Conservation (phyloP, 208 protist genomes). For the Naegleria gruberi region DNA sequence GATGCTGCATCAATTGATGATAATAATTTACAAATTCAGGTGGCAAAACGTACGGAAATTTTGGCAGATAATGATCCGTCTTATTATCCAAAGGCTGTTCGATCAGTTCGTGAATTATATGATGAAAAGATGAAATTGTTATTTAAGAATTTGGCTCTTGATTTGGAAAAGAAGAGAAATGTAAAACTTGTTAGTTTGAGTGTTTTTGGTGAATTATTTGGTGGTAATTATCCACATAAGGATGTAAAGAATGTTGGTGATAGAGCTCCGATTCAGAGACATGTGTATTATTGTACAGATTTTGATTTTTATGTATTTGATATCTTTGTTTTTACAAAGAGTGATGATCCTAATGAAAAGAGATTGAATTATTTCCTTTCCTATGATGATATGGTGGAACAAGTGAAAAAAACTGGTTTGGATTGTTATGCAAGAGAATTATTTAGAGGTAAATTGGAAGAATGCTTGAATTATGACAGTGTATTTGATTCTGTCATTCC, state of each 20-base stretch:
- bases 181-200: background rate
- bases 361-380: background rate
- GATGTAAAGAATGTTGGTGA: background rate
- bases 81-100: background rate
- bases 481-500: background rate
- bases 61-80: background rate
- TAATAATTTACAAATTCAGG: background rate
- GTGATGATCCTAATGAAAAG: no score
- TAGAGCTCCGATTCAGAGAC: background rate
- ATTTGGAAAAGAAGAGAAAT: background rate
- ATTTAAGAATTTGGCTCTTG: background rate
- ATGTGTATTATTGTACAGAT: background rate
- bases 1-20: background rate
- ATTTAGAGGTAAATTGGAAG: background rate
- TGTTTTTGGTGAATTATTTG: slow-evolving; percentile 20
- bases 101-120: background rate
- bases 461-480: background rate
- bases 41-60: background rate
- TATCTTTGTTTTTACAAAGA: background rate
- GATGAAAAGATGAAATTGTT: background rate
- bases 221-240: slow-evolving; percentile 18
- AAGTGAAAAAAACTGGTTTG: background rate
- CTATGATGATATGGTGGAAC: background rate
- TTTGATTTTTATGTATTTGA: slow-evolving; percentile 13
- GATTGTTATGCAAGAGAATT: background rate